Conservation (phyloP, 2,329 filamentous ascomycete species). For the Diplodia seriata region DNA sequence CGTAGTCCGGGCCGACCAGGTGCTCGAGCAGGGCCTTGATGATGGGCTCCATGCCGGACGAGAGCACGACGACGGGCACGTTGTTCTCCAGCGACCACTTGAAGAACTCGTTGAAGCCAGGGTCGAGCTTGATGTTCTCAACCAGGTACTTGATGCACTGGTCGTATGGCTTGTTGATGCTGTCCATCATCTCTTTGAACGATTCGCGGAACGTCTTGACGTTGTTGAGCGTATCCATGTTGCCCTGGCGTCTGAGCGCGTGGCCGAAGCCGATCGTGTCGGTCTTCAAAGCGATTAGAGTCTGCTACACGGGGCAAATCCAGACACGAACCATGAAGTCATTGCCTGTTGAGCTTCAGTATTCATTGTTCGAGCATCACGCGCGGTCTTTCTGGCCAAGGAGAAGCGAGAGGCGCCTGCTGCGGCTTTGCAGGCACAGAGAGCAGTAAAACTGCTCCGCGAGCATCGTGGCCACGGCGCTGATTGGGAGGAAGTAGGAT, state of each 20-base stretch:
- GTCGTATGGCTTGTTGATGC: conserved; percentile 78
- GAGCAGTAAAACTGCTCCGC: background rate
- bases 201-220: conserved; percentile 77
- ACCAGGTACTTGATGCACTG: conserved; percentile 81
- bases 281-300: conserved; percentile 70
- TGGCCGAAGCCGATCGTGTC: conserved; percentile 88
- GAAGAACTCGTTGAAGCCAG: conserved; percentile 87
- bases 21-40: conserved; percentile 83
- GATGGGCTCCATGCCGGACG: conserved; percentile 90
- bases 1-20: conserved; percentile 78
- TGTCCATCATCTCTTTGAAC: conserved; percentile 92
- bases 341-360: conserved; percentile 59
- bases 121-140: conserved; percentile 86
- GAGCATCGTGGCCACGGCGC: background rate
- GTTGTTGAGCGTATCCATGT: conserved; percentile 76
- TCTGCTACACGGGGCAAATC: conserved; percentile 15
- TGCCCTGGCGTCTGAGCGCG: conserved; percentile 73
- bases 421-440: background rate
- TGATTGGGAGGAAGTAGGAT: background rate
- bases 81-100: conserved; percentile 80
- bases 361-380: background rate
- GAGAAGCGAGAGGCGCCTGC: too few species aligned
- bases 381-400: too few species aligned
- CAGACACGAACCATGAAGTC: conserved; percentile 63
- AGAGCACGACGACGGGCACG: conserved; percentile 89